Base-by-base conservation (phyloP, 2,329 filamentous ascomycete species). In the Sporothrix curviconia region DNA sequence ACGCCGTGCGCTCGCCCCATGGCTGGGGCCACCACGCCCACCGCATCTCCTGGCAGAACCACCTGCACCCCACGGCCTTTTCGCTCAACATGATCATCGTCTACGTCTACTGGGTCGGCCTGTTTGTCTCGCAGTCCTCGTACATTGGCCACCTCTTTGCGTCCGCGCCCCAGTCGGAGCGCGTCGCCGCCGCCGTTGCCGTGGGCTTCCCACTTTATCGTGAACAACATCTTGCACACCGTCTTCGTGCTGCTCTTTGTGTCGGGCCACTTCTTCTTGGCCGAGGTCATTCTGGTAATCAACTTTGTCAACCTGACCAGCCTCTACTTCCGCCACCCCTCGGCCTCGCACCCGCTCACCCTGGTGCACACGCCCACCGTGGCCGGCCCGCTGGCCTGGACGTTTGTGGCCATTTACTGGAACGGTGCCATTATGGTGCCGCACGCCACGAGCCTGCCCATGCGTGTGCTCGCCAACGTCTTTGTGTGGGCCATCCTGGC, bases 321-420 rank as follows among this genome's bases (percentile, higher is more conserved):
- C 36, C 80, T 92, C 32, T 95, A 95, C 75, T 91, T 92, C 81
- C 84, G 87, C 61, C 86, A 95, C 74, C 79, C 80, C 19, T 81
- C 80, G 0, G 85, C 86, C 56, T 83, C 88, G 4, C 79, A 84
- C 60, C 56, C 62, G 22, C 61, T 57, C 24, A 58, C 51, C 15
- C 83, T 88, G 66, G 89, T 95, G 64, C 90, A 95, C 71, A 75
- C 85, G 11, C 83, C 89, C 6, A 84, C 85, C 44, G 83, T 91
- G 22, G 86, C 87, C 15, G 89, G 85, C 0, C 91, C 91, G 6
- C 77, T 95, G 64, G 89, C 87, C 1, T 96, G 90, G 89, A 91
- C 87, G 14, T 89, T 94, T 67, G 84, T 92, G 14, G 87, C 89
- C 30, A 78, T 96, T 55, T 92, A 92, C 77, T 95, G 90, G 89